These are phyloP conservation scores for Platismatia glauca DNA, from an alignment of 495 filamentous ascomycete genomes.

Conservation along the genomic window DNA sequence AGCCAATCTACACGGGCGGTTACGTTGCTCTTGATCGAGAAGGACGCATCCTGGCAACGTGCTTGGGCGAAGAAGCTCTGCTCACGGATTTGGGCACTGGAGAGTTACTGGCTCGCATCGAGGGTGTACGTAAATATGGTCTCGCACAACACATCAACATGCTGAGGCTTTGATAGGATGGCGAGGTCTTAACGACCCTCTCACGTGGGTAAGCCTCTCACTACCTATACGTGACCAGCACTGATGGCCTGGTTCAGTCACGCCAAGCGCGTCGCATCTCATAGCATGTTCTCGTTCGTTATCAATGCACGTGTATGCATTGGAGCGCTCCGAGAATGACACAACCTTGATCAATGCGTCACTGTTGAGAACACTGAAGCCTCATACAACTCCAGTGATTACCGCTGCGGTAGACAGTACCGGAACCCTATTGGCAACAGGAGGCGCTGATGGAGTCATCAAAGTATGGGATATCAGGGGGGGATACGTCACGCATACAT, in stretches of 20 bases:
- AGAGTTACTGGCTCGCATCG: constrained; percentile 70
- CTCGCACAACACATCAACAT: not conserved
- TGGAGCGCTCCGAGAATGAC: constrained; percentile 48
- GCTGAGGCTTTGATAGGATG: constrained; percentile 53
- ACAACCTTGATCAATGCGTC: constrained; percentile 49
- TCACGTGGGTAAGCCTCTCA: constrained; percentile 46
- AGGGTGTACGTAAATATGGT: constrained; percentile 58
- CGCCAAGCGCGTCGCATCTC: constrained; percentile 77
- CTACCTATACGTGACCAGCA: not conserved
- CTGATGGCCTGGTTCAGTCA: constrained; percentile 44
- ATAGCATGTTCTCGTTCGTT: constrained; percentile 87
- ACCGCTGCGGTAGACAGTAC: constrained; percentile 75
- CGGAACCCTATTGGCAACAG: constrained; percentile 83
- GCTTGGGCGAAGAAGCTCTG: constrained; percentile 78
- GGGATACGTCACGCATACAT: constrained; percentile 89
- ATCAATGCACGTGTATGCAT: constrained; percentile 82
- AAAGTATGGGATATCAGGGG: constrained; percentile 95
- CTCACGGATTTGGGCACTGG: constrained; percentile 80
- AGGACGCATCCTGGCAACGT: constrained; percentile 77
- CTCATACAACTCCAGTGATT: constrained; percentile 82
- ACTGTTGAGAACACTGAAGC: constrained; percentile 72
- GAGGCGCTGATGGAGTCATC: constrained; percentile 80
- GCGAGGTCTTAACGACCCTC: constrained; percentile 80
- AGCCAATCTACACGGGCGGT: constrained; percentile 90
- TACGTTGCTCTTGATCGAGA: constrained; percentile 72